Conservation (phyloP, 345 rosid genomes). For the Physaria fendleri region DNA sequence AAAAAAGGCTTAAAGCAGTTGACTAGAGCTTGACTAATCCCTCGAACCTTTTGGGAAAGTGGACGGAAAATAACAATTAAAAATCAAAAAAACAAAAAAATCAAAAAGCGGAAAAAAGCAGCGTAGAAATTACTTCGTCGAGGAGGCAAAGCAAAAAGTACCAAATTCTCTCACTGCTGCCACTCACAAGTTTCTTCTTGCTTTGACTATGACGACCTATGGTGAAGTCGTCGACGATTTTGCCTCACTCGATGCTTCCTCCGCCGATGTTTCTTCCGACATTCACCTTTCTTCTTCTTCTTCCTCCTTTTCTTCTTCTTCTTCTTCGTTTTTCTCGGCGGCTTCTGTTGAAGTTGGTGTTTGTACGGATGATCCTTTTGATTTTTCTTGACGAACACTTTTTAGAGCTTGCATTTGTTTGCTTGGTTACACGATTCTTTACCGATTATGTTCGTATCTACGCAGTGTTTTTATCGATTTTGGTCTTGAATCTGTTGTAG, state of each 20-base stretch:
- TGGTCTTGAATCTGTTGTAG: not conserved
- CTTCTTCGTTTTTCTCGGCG: constrained; percentile 10
- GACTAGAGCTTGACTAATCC: constrained; percentile 19
- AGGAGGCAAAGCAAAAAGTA: constrained; percentile 14
- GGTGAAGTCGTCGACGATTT: constrained; percentile 6
- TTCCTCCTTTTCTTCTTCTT: not conserved
- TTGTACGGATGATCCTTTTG: constrained; percentile 10
- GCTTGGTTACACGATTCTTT: constrained; percentile 3
- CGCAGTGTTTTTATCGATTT: not conserved
- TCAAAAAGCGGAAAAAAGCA: not conserved
- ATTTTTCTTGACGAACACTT: not conserved
- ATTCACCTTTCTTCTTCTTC: constrained; percentile 14
- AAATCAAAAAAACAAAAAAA: not conserved
- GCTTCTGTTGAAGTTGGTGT: not conserved
- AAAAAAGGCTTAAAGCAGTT: not conserved
- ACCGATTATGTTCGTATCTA: not conserved
- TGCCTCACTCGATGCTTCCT: not conserved
- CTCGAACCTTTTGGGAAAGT: not conserved
- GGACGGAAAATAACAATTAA: not conserved
- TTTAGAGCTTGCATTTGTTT: not conserved
- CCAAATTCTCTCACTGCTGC: constrained; percentile 13
- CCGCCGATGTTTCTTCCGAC: constrained; percentile 10
- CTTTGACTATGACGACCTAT: constrained; percentile 29
- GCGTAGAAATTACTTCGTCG: constrained; percentile 1
- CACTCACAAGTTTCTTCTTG: constrained; percentile 12